Evolutionary conservation across 257 asterid genomes (phyloP), one percentile per base, ranked within the genome.

Genomic region (Voacanga thouarsii): DNA sequence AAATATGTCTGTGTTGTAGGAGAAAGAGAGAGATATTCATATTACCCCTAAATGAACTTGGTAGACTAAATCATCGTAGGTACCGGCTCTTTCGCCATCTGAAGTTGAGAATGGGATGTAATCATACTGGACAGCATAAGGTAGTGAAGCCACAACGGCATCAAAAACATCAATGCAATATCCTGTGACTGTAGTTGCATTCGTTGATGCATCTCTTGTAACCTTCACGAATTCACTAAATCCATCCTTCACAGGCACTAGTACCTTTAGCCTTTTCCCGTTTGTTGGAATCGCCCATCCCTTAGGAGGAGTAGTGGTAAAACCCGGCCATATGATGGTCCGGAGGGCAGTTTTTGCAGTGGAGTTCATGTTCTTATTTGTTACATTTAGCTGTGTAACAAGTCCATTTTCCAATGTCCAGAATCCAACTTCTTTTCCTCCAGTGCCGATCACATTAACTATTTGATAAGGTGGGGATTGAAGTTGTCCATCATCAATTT

Each of bases 211-310:
- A 59, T 86, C 75, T 82, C 76, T 80, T 28, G 79, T 78, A 19
- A 88, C 83, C 12, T 26, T 80, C 3, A 90, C 83, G 19, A 89
- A 90, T 71, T 89, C 89, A 0, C 77, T 74, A 55, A 82, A 82
- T 19, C 86, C 89, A 5, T 51, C 45, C 26, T 83, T 86, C 37
- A 82, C 76, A 0, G 92, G 90, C 11, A 89, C 89, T 49, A 90
- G 86, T n/a, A 87, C 77, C 9, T 79, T 79, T 64, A 90, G 7
- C 49, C 80, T 85, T 75, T 83, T 87, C 16, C 88, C 89, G n/a
- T 82, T 79, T 41, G 90, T 83, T 23, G 96, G 92, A 8, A 86
- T 63, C 8, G 77, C 90, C 93, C 92, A 90, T 12, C 93, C 96
- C 75, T 78, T 90, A 0, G 92, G 93, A 3, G 77, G 63, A 50